Conservation (phyloP, 2,329 filamentous ascomycete species). For the Ploettnerulaceae sp. region DNA sequence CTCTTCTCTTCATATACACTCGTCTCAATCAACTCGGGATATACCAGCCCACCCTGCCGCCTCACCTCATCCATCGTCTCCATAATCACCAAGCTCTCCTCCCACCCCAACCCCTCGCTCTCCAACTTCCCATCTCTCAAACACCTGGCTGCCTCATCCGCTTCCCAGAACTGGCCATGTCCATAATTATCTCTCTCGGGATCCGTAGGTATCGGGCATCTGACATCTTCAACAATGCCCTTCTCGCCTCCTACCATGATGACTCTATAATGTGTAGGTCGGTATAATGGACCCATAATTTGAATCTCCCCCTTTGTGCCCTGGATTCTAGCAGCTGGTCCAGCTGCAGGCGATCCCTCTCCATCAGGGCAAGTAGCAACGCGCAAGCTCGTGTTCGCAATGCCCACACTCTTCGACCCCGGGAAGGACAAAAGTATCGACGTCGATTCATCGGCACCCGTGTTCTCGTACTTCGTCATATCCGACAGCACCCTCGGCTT, state of each 20-base stretch:
- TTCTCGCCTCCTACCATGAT: constrained; percentile 40
- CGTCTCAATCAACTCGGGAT: constrained; percentile 61
- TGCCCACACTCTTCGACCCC: constrained; percentile 52
- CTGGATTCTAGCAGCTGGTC: constrained; percentile 56
- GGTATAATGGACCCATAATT: constrained; percentile 54
- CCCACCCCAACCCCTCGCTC: constrained; percentile 51
- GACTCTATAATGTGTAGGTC: constrained; percentile 49
- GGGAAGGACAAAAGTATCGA: constrained; percentile 60
- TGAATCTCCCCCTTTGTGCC: constrained; percentile 64
- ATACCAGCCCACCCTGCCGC: constrained; percentile 55
- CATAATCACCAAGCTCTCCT: constrained; percentile 66
- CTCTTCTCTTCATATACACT: constrained; percentile 56
- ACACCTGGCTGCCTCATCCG: constrained; percentile 61
- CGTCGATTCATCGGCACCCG: constrained; percentile 59
- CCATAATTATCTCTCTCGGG: constrained; percentile 38
- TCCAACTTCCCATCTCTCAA: constrained; percentile 58
- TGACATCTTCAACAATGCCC: constrained; percentile 32
- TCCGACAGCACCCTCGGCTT: constrained; percentile 51
- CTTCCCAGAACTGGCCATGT: constrained; percentile 68
- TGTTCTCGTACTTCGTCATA: constrained; percentile 55
- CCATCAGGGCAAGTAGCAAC: constrained; percentile 37
- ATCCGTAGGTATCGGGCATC: constrained; percentile 41
- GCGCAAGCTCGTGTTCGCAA: constrained; percentile 43
- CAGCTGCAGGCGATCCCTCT: constrained; percentile 41
- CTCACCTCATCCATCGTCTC: constrained; percentile 66